Evolutionary conservation across 2,329 filamentous ascomycete species (phyloP).

Genomic region (Calonectria pseudoturangicola): DNA sequence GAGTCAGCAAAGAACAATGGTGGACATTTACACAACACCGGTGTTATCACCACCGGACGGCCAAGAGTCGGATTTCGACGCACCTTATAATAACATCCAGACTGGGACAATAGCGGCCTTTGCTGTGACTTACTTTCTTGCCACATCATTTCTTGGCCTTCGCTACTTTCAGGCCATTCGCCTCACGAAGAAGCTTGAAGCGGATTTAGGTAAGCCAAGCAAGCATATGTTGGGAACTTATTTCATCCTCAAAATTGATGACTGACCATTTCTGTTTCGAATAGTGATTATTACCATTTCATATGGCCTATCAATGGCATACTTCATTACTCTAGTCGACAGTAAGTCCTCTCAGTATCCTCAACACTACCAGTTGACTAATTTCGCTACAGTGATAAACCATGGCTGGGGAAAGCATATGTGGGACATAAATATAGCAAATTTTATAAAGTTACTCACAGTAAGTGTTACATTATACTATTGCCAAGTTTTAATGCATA

Average conservation of each 20-base stretch:
- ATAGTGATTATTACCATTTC: constrained; percentile 4
- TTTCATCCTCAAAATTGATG: no score
- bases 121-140: constrained; percentile 11
- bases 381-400: not conserved
- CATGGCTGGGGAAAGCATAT: constrained; percentile 22
- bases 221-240: no score
- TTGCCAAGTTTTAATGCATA: no score
- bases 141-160: constrained; percentile 2
- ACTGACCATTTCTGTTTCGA: not conserved
- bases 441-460: not conserved
- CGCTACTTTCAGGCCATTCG: constrained; percentile 22
- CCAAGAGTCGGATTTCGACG: constrained; percentile 1
- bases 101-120: constrained; percentile 17
- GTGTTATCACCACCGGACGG: constrained; percentile 1
- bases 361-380: not conserved
- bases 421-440: constrained; percentile 4
- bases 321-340: not conserved
- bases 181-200: not conserved
- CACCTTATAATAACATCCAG: constrained; percentile 25
- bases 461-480: not conserved
- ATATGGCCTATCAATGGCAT: constrained; percentile 3
- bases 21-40: constrained; percentile 9
- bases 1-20: not conserved
- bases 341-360: not conserved
- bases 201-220: constrained; percentile 7